These are phyloP conservation scores for Tulasnella sp. DNA, from an alignment of 768 basidiomycete species.

Conservation along the genomic window DNA sequence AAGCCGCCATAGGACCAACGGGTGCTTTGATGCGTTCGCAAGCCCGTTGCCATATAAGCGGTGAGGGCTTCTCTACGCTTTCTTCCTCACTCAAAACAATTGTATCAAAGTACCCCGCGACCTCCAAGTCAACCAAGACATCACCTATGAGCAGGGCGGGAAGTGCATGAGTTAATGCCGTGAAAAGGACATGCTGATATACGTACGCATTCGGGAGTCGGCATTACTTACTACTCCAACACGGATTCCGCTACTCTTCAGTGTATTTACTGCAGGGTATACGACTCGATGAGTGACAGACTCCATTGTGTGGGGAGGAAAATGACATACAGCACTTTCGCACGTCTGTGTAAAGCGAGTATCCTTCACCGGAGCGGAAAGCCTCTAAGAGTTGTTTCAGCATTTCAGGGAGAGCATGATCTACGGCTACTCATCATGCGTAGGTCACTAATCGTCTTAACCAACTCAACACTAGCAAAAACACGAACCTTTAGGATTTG, in stretches of 20 bases:
- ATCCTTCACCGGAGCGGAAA: conserved; percentile 64
- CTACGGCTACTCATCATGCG: conserved; percentile 36
- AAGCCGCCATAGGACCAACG: background rate
- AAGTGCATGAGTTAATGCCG: background rate
- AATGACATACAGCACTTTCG: conserved; percentile 35
- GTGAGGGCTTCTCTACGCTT: conserved; percentile 56
- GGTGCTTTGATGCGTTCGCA: conserved; percentile 25
- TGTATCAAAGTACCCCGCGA: conserved; percentile 40
- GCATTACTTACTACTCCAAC: conserved; percentile 63
- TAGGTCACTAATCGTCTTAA: background rate
- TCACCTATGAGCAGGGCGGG: conserved; percentile 25
- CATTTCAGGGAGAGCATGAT: conserved; percentile 43
- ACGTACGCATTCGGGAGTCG: conserved; percentile 59
- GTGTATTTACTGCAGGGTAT: background rate
- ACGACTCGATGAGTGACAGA: conserved; percentile 1
- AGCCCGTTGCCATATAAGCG: conserved; percentile 45
- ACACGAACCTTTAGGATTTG: conserved; percentile 41
- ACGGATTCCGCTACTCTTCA: conserved; percentile 25
- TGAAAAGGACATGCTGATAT: background rate
- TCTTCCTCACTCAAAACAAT: conserved; percentile 62
- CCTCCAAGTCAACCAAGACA: conserved; percentile 49
- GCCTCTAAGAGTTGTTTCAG: conserved; percentile 46
- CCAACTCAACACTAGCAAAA: background rate
- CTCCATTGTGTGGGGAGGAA: background rate
- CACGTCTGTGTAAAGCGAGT: conserved; percentile 47